These are phyloP conservation scores for Arthroderma sp. DNA, from an alignment of 2,329 filamentous ascomycete genomes.

Conservation along the genomic window DNA sequence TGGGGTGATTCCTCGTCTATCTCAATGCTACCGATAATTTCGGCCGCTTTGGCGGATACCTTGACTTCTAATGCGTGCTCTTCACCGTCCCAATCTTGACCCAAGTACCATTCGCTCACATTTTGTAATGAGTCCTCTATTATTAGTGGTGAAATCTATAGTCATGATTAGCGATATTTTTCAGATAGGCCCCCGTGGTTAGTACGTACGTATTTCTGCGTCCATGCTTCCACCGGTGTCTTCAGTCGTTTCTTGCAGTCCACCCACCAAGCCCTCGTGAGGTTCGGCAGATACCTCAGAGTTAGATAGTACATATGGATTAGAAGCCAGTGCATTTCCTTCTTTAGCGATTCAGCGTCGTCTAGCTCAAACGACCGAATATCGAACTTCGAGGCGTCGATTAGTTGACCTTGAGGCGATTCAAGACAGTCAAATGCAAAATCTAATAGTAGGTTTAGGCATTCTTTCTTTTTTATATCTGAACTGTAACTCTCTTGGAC, in stretches of 20 bases:
- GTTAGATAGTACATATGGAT: slow-evolving; percentile 76
- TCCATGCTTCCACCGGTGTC: slow-evolving; percentile 71
- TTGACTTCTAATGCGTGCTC: slow-evolving; percentile 51
- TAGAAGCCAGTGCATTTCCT: slow-evolving; percentile 69
- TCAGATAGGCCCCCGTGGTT: slow-evolving; percentile 19
- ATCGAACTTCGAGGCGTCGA: slow-evolving; percentile 60
- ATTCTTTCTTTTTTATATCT: slow-evolving; percentile 61
- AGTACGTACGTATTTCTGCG: slow-evolving; percentile 65
- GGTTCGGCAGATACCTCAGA: slow-evolving; percentile 62
- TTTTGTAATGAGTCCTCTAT: slow-evolving; percentile 30
- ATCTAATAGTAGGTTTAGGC: slow-evolving; percentile 56
- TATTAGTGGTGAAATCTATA: slow-evolving; percentile 33
- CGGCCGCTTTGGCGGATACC: slow-evolving; percentile 56
- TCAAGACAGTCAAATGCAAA: slow-evolving; percentile 79
- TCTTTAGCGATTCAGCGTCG: slow-evolving; percentile 54
- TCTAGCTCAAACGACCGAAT: slow-evolving; percentile 49
- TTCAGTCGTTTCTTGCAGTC: slow-evolving; percentile 68
- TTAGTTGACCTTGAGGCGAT: slow-evolving; percentile 58
- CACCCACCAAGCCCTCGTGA: slow-evolving; percentile 77
- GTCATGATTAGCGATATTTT: background rate
- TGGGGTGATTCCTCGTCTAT: slow-evolving; percentile 77
- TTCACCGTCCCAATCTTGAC: slow-evolving; percentile 38
- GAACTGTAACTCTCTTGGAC: slow-evolving; percentile 71
- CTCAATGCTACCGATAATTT: slow-evolving; percentile 73
- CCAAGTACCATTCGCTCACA: slow-evolving; percentile 32